Evolutionary conservation across 768 basidiomycete genomes (phyloP).

Genomic region (Udeniomyces megalosporus): DNA sequence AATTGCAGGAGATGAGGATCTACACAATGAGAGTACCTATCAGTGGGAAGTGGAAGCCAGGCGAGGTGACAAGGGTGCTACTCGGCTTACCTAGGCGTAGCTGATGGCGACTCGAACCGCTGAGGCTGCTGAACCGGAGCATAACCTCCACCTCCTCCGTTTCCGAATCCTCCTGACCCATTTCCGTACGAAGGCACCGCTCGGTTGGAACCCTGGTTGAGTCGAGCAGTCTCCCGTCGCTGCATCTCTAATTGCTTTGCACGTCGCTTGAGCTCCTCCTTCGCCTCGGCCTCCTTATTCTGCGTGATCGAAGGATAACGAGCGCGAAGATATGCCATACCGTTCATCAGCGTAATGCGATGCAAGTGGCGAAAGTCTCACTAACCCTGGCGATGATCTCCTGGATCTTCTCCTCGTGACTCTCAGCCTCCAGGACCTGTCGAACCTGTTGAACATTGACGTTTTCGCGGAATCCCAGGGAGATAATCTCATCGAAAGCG

Average conservation of each 20-base stretch:
- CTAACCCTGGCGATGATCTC: conserved; percentile 89
- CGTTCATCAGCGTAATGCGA: no score
- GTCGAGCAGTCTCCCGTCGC: conserved; percentile 45
- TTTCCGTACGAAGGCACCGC: conserved; percentile 28
- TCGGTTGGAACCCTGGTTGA: conserved; percentile 20
- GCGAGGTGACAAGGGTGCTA: conserved; percentile 17
- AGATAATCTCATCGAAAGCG: conserved; percentile 93
- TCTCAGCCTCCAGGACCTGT: conserved; percentile 36
- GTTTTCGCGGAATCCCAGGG: conserved; percentile 48
- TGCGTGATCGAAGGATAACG: conserved; percentile 24
- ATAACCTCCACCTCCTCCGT: conserved; percentile 43
- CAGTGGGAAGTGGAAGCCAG: no score
- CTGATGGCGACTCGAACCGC: conserved; percentile 3
- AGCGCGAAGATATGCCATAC: not conserved
- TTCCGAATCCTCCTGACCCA: conserved; percentile 35
- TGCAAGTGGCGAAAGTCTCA: conserved; percentile 6
- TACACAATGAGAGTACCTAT: not conserved
- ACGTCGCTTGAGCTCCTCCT: conserved; percentile 93
- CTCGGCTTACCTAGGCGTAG: not conserved
- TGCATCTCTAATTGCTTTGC: conserved; percentile 98
- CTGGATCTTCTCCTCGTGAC: conserved; percentile 54
- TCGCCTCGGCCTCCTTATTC: conserved; percentile 99
- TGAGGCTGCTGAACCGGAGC: conserved; percentile 35
- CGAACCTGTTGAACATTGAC: conserved; percentile 35
- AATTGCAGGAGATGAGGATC: conserved; percentile 19